Percentiles rank a stretch among this genome's conserved stretches.
These are phyloP conservation scores for Cantharellus anzutake DNA, from an alignment of 768 basidiomycete species.

Conservation along the genomic window DNA sequence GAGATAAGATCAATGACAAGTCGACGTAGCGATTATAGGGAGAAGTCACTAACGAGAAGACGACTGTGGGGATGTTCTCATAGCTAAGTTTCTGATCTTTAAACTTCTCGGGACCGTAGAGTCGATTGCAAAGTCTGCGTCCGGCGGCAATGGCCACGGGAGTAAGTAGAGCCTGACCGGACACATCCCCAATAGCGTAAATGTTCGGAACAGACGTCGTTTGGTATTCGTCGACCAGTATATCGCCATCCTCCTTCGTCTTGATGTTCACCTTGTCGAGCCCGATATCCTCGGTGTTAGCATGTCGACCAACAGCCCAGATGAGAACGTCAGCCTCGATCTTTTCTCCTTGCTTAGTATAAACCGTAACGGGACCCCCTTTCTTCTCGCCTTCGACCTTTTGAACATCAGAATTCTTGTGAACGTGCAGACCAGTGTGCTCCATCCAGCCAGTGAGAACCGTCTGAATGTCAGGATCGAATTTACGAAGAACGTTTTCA, in stretches of 20 bases:
- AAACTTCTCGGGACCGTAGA: conserved; percentile 76
- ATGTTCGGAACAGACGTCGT: conserved; percentile 52
- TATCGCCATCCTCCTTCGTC: conserved; percentile 58
- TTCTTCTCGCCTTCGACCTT: conserved; percentile 52
- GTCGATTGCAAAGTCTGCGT: conserved; percentile 65
- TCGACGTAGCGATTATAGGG: not conserved
- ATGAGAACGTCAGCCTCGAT: conserved; percentile 74
- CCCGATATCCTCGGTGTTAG: conserved; percentile 62
- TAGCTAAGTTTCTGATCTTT: conserved; percentile 79
- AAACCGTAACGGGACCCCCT: conserved; percentile 55
- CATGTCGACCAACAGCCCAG: conserved; percentile 86
- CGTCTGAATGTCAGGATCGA: conserved; percentile 76
- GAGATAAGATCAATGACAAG: not conserved
- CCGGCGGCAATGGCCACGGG: conserved; percentile 98
- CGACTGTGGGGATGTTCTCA: conserved; percentile 81
- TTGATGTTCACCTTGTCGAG: conserved; percentile 62
- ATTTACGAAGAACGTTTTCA: conserved; percentile 79
- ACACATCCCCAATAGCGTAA: conserved; percentile 78
- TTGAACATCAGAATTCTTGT: conserved; percentile 54
- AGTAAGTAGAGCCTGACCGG: conserved; percentile 81
- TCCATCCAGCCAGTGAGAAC: conserved; percentile 81
- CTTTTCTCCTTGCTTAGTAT: conserved; percentile 51
- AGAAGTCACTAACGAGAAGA: conserved; percentile 64
- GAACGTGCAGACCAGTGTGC: conserved; percentile 79
- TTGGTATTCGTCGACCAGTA: conserved; percentile 85